Conservation (phyloP, 1,284 basidiomycete genomes). For the Cutaneotrichosporon mucoides region DNA sequence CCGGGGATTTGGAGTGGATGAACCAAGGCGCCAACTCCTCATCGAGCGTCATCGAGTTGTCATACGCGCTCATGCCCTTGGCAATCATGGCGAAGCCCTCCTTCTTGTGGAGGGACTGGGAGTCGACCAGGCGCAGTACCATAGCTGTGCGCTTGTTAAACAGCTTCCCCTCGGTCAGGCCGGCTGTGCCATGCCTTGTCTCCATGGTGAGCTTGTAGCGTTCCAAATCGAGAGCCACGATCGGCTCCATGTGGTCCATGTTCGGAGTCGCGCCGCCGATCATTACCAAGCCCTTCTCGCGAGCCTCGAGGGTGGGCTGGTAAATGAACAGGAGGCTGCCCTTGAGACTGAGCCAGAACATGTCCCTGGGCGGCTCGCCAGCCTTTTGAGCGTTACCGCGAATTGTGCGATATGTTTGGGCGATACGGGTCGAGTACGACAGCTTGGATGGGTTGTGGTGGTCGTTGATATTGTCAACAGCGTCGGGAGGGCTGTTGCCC, state of each 20-base stretch:
- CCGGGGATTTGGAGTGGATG: constrained; percentile 72
- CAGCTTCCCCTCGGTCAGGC: constrained; percentile 61
- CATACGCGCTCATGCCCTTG: constrained; percentile 30
- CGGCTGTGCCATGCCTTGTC: constrained; percentile 56
- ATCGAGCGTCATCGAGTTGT: constrained; percentile 51
- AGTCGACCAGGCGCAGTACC: constrained; percentile 58
- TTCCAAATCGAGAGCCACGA: constrained; percentile 59
- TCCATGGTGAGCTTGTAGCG: constrained; percentile 68
- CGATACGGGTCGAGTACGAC: constrained; percentile 47
- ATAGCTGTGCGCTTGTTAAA: constrained; percentile 85
- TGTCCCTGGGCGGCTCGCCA: constrained; percentile 67
- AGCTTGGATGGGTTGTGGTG: constrained; percentile 56
- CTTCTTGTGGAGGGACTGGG: constrained; percentile 23
- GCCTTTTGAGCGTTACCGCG: constrained; percentile 53
- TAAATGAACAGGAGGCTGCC: constrained; percentile 84
- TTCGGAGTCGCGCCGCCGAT: background rate
- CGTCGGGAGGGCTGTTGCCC: constrained; percentile 6
- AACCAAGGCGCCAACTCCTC: constrained; percentile 67
- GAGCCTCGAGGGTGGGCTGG: constrained; percentile 49
- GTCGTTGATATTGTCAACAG: constrained; percentile 11
- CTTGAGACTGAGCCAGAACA: constrained; percentile 84
- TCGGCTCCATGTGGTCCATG: background rate
- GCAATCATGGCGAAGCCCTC: constrained; percentile 25
- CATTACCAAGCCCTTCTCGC: constrained; percentile 80
- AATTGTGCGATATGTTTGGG: constrained; percentile 11